Conservation (phyloP, 768 basidiomycete species). For the Boletus sensibilis region DNA sequence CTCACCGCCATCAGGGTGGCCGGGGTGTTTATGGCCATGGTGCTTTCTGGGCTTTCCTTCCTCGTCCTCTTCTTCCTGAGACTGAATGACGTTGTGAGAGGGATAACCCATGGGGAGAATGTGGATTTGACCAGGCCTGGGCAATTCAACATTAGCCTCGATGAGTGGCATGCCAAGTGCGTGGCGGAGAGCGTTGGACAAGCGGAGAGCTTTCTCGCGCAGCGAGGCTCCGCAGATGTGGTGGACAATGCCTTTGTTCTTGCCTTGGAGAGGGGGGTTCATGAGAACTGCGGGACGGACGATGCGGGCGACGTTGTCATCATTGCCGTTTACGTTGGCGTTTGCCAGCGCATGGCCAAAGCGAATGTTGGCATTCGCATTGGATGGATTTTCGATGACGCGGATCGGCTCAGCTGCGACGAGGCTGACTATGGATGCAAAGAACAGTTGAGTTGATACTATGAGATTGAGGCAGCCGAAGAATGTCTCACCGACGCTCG, state of each 20-base stretch:
- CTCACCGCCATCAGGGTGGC: background rate
- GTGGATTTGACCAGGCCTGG: constrained; percentile 25
- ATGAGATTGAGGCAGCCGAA: background rate
- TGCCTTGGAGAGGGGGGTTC: constrained; percentile 8
- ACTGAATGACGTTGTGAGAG: background rate
- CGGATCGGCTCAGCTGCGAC: constrained; percentile 52
- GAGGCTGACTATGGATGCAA: constrained; percentile 27
- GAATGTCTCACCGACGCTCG: constrained; percentile 30
- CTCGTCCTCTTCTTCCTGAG: constrained; percentile 4
- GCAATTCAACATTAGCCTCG: constrained; percentile 23
- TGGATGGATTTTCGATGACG: constrained; percentile 38
- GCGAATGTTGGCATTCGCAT: constrained; percentile 35
- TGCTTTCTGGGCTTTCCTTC: constrained; percentile 14
- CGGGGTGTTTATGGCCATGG: background rate
- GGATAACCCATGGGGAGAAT: constrained; percentile 27
- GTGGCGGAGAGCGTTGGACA: constrained; percentile 56
- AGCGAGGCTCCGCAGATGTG: constrained; percentile 38
- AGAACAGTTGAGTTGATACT: constrained; percentile 1
- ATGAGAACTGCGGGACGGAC: constrained; percentile 14
- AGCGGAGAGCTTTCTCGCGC: constrained; percentile 47
- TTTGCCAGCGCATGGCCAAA: constrained; percentile 39
- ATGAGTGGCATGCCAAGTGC: constrained; percentile 54
- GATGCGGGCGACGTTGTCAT: constrained; percentile 25
- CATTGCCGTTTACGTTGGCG: constrained; percentile 29
- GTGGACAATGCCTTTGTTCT: constrained; percentile 10